Evolutionary conservation across 108 stramenopile species (phyloP).

Genomic region (Cyclotella atomus): DNA sequence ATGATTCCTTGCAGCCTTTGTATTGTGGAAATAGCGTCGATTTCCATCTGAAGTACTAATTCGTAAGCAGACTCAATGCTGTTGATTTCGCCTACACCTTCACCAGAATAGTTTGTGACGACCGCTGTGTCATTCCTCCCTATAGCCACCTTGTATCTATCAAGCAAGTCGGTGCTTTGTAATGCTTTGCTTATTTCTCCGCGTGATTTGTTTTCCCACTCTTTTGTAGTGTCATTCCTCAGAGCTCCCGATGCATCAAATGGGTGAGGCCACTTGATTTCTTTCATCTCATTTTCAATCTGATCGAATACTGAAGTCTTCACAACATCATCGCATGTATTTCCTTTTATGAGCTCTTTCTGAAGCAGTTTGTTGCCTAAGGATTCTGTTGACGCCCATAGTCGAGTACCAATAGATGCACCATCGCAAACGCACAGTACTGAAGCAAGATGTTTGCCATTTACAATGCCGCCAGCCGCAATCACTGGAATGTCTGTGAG

Average conservation of each 20-base stretch:
- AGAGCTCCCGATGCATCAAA: slow-evolving; percentile 75
- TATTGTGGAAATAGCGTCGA: slow-evolving; percentile 48
- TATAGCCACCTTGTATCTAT: slow-evolving; percentile 38
- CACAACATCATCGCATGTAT: slow-evolving; percentile 67
- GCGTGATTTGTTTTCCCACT: slow-evolving; percentile 59
- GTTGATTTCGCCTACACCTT: slow-evolving; percentile 72
- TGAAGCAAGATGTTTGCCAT: slow-evolving; percentile 69
- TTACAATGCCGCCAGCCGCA: slow-evolving; percentile 77
- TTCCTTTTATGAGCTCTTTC: slow-evolving; percentile 46
- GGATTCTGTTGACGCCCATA: slow-evolving; percentile 75
- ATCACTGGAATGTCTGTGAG: slow-evolving; percentile 56
- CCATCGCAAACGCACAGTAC: slow-evolving; percentile 78
- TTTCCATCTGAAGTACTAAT: slow-evolving; percentile 54
- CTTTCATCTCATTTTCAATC: slow-evolving; percentile 58
- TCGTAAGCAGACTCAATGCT: slow-evolving; percentile 66
- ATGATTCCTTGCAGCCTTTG: slow-evolving; percentile 17
- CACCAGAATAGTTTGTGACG: slow-evolving; percentile 52
- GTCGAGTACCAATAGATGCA: slow-evolving; percentile 71
- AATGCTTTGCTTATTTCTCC: slow-evolving; percentile 25
- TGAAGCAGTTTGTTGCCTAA: slow-evolving; percentile 47
- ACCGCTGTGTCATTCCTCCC: slow-evolving; percentile 25
- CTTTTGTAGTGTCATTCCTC: slow-evolving; percentile 59
- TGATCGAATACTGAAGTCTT: slow-evolving; percentile 73
- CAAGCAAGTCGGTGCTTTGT: slow-evolving; percentile 19
- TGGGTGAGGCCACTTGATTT: slow-evolving; percentile 62